Evolutionary conservation across 495 filamentous ascomycete species (phyloP).

Genomic region (Penicillium cataractarum): DNA sequence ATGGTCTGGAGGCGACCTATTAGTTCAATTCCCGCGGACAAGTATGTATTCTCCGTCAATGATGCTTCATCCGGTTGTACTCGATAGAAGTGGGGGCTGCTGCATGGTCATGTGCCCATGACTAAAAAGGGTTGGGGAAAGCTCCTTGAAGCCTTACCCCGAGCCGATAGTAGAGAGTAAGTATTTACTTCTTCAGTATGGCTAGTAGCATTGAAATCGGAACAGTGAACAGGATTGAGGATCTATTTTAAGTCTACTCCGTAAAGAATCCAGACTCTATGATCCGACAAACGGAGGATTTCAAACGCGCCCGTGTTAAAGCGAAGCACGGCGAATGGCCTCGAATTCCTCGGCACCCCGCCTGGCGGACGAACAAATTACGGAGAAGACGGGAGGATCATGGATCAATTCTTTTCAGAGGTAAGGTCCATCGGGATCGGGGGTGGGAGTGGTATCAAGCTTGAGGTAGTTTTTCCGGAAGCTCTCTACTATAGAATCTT

Average conservation of each 20-base stretch:
- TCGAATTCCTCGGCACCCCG: constrained; percentile 38
- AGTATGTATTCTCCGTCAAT: background rate
- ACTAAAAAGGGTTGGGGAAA: background rate
- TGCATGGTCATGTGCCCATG: background rate
- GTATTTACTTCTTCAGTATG: background rate
- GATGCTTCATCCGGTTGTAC: too few species aligned
- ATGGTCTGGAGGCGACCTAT: too few species aligned
- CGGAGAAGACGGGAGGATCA: constrained; percentile 32
- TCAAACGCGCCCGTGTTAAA: constrained; percentile 7
- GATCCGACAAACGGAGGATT: background rate
- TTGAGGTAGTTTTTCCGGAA: background rate
- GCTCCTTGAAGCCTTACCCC: background rate
- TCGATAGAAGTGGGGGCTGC: background rate
- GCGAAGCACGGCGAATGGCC: constrained; percentile 31
- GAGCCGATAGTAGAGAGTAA: background rate
- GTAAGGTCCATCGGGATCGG: background rate
- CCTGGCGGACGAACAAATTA: constrained; percentile 44
- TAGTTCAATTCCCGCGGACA: background rate
- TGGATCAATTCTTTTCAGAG: constrained; percentile 27
- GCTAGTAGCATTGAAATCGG: background rate
- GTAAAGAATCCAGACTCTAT: background rate
- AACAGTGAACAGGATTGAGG: background rate
- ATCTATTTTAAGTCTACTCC: background rate
- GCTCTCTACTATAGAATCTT: background rate
- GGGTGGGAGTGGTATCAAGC: background rate